Percentiles rank a stretch among this genome's conserved stretches.
Evolutionary conservation across 768 basidiomycete species (phyloP).

Genomic region (Termitomyces sp.): DNA sequence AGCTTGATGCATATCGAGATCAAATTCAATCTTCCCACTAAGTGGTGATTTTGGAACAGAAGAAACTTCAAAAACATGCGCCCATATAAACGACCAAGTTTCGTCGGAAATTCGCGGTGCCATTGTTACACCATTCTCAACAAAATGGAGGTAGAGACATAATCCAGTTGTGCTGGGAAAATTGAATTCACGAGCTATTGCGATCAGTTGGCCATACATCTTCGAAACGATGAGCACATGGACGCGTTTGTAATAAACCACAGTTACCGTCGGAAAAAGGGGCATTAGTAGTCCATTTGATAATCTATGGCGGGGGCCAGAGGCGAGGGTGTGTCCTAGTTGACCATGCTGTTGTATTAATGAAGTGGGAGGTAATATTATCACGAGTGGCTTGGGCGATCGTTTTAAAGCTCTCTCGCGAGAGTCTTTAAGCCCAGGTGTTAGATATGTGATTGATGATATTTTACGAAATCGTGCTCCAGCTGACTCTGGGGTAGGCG

Average conservation of each 20-base stretch:
- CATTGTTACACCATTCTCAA: conserved; percentile 50
- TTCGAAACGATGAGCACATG: conserved; percentile 23
- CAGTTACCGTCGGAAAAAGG: conserved; percentile 62
- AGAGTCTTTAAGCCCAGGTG: conserved; percentile 40
- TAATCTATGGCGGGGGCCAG: conserved; percentile 57
- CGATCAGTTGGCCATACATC: conserved; percentile 75
- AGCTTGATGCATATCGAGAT: conserved; percentile 73
- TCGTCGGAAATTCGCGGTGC: conserved; percentile 78
- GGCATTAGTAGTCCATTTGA: conserved; percentile 74
- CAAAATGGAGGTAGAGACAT: conserved; percentile 74
- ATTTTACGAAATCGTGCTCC: conserved; percentile 38
- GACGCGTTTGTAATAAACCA: not conserved
- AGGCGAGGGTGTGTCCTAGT: conserved; percentile 54
- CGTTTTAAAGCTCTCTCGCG: conserved; percentile 39
- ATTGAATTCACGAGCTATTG: conserved; percentile 79
- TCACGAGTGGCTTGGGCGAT: conserved; percentile 52
- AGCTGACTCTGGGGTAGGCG: conserved; percentile 27
- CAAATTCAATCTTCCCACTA: conserved; percentile 81
- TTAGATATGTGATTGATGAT: conserved; percentile 56
- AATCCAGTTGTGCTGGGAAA: conserved; percentile 75
- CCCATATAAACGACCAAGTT: conserved; percentile 73
- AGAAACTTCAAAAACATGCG: conserved; percentile 48
- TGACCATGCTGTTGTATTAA: conserved; percentile 58
- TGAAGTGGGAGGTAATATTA: conserved; percentile 62
- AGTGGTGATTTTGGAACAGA: conserved; percentile 50